These are phyloP conservation scores for Tolypocladium pustulatum DNA, from an alignment of 2,329 filamentous ascomycete species.

Conservation along the genomic window DNA sequence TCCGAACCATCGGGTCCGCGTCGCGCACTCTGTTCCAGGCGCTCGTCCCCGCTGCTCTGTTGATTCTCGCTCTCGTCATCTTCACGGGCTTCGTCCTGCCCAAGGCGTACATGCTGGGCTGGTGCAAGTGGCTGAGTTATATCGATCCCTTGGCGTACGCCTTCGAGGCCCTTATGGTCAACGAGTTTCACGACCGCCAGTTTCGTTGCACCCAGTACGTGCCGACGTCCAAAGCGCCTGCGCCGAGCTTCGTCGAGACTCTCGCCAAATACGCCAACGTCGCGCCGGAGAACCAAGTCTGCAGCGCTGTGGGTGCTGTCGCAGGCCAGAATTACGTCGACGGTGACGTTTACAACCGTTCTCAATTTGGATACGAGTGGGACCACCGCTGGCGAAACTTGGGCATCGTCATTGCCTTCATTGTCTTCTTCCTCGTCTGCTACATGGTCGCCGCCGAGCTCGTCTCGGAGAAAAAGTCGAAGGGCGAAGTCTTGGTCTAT, in stretches of 20 bases:
- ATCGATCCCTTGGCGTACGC: conserved; percentile 70
- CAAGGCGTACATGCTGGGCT: conserved; percentile 60
- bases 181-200: conserved; percentile 62
- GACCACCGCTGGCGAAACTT: conserved; percentile 60
- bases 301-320: conserved; percentile 47
- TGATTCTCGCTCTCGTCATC: conserved; percentile 57
- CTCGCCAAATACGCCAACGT: conserved; percentile 13
- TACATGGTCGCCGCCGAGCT: conserved; percentile 59
- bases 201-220: conserved; percentile 43
- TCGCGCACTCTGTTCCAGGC: conserved; percentile 60
- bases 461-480: conserved; percentile 57
- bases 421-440: conserved; percentile 46
- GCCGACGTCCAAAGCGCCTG: conserved; percentile 19
- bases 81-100: conserved; percentile 62
- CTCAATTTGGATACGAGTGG: conserved; percentile 45
- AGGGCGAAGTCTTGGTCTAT: conserved; percentile 69
- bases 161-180: conserved; percentile 72
- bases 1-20: conserved; percentile 68
- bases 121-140: conserved; percentile 78
- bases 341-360: conserved; percentile 47
- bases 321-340: conserved; percentile 39
- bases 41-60: conserved; percentile 47
- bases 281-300: conserved; percentile 36
- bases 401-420: conserved; percentile 57
- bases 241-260: neutral